phyloP scores from a whole-genome alignment of 805 yeast species.

The Limtongozyma cylindracea region DNA sequence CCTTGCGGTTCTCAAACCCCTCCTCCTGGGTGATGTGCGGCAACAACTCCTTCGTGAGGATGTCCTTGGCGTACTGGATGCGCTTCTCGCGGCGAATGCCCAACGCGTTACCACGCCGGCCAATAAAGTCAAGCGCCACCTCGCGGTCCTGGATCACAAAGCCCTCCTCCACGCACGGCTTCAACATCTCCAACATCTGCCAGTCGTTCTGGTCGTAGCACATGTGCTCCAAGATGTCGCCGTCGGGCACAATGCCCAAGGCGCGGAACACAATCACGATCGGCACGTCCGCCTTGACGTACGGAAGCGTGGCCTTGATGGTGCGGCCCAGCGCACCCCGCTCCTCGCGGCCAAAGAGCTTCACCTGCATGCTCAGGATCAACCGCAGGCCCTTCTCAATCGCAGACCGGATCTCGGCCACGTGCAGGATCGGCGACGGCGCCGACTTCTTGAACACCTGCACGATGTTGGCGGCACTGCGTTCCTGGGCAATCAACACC shows the following conservation, averaged over 20 bases:
- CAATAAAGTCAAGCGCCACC: constrained; percentile 92
- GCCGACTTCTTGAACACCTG: constrained; percentile 97
- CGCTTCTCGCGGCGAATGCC: constrained; percentile 96
- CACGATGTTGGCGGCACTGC: constrained; percentile 95
- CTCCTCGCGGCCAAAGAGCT: constrained; percentile 65
- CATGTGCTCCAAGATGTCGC: constrained; percentile 93
- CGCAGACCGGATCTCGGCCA: constrained; percentile 93
- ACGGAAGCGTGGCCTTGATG: constrained; percentile 87
- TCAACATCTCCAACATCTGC: constrained; percentile 98
- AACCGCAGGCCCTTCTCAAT: constrained; percentile 92
- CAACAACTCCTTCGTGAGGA: constrained; percentile 81
- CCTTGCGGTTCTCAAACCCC: constrained; percentile 92
- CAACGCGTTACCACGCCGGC: constrained; percentile 91
- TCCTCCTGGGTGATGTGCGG: constrained; percentile 96
- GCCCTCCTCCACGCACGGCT: constrained; percentile 98
- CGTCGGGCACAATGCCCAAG: constrained; percentile 94
- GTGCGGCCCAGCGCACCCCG: constrained; percentile 50
- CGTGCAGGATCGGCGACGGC: constrained; percentile 85
- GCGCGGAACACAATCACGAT: constrained; percentile 95
- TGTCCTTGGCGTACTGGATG: constrained; percentile 93
- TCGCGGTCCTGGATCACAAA: constrained; percentile 95
- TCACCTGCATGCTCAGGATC: constrained; percentile 83
- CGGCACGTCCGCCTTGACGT: constrained; percentile 90
- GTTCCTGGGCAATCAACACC: constrained; percentile 94
- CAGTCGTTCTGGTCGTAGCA: constrained; percentile 96